A percentile compares a stretch with the other conserved stretches of the same genome.
Conservation (phyloP, 331 rosid species). For the Quercus tomentella region DNA sequence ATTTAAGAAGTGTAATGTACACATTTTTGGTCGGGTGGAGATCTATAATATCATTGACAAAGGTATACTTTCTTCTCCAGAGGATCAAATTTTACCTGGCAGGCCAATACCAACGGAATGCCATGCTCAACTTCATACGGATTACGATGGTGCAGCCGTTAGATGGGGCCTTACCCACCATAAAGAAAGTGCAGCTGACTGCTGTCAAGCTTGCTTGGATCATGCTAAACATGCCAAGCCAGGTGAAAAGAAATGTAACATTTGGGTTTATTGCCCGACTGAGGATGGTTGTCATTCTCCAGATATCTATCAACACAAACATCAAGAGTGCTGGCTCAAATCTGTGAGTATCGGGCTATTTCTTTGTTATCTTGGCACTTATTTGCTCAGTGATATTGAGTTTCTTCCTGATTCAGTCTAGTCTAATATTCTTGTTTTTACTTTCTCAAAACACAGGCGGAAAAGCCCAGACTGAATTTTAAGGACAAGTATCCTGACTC, state of each 20-base stretch:
- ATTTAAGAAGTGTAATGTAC: not conserved
- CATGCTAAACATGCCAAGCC: constrained; percentile 68
- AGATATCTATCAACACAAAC: constrained; percentile 81
- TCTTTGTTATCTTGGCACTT: not conserved
- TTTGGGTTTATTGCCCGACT: constrained; percentile 95
- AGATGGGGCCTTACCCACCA: constrained; percentile 95
- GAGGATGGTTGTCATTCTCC: constrained; percentile 90
- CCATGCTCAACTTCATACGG: constrained; percentile 68
- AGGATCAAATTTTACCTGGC: constrained; percentile 77
- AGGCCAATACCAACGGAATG: constrained; percentile 72
- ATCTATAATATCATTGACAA: constrained; percentile 4
- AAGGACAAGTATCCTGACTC: constrained; percentile 74
- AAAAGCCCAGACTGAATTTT: constrained; percentile 63
- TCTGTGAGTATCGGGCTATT: constrained; percentile 45
- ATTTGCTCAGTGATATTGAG: not conserved
- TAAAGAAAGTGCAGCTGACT: constrained; percentile 96
- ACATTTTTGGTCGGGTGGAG: not conserved
- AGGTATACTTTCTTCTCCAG: constrained; percentile 37
- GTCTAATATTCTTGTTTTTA: constrained; percentile 15
- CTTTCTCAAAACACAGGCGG: constrained; percentile 56
- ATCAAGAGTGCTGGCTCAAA: constrained; percentile 94
- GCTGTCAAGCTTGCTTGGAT: constrained; percentile 93
- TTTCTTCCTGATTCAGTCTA: not conserved
- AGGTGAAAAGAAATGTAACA: constrained; percentile 72
- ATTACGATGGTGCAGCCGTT: constrained; percentile 84